Base-by-base conservation (phyloP, 805 yeast genomes). In the Tetrapisispora nanseiensis region DNA sequence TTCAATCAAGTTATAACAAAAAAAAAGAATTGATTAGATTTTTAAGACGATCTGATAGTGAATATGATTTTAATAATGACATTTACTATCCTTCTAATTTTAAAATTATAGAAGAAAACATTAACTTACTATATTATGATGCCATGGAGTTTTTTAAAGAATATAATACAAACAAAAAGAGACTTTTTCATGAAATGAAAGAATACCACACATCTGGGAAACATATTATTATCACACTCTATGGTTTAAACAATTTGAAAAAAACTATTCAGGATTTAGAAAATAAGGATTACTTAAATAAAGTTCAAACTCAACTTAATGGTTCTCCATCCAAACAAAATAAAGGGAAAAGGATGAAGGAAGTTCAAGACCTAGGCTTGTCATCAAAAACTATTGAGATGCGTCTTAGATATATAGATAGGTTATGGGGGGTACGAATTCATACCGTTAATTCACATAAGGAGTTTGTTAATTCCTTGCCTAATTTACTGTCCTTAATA, bases 401-500 rank as follows among this genome's bases (percentile, higher is more conserved):
- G 12, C 52, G 69, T 5, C 45, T 78, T 1, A 57, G 70, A 12
- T 66, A 66, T 29, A 57, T 73, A 8, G 79, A 78, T 55, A 59
- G 79, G 6, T 50, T 64, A 26, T 50, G 67, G 49, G 70, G 71
- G 3, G 57, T 75, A 18, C 76, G 76, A 47, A 55, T 78, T 1
- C 76, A 78, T 49, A 52, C 54, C 3, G 54, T 50, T 0, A 45
- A 47, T 29, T 57, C 72, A 70, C 13, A 67, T 73, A 1, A 68
- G 66, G 59, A 74, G 66, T 36, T 52, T 54, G 6, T 67, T 57
- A 37, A 84, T 4, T 78, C 85, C 78, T 52, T 80, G 13, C 71
- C 67, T 36, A 71, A 80, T 13, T 69, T 80, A 47, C 65, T 83
- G 0, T 73, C 77, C 49, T 68, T 86, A 0, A 67, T 81, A 6